These are phyloP conservation scores for Suhomyces yuchorum DNA, from an alignment of 1,139 yeast species.

Conservation along the genomic window DNA sequence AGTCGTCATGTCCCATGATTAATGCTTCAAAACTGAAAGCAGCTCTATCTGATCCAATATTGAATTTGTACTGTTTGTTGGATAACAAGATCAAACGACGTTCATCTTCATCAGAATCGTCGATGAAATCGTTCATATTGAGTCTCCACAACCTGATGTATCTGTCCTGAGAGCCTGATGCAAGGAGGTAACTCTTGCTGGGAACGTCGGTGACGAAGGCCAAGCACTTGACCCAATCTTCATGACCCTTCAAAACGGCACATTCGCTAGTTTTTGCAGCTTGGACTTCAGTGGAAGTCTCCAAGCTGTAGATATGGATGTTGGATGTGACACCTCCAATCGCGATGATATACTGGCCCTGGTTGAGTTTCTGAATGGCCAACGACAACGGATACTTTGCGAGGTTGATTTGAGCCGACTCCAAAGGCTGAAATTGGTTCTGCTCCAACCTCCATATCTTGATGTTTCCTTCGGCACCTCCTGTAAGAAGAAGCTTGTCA, in stretches of 20 bases:
- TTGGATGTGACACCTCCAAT: conserved; percentile 77
- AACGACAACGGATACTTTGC: conserved; percentile 70
- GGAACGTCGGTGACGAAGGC: conserved; percentile 54
- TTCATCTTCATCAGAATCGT: conserved; percentile 57
- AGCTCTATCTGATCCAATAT: conserved; percentile 37
- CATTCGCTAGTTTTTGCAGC: conserved; percentile 39
- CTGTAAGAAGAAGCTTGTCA: conserved; percentile 52
- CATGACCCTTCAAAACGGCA: conserved; percentile 78
- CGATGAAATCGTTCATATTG: conserved; percentile 57
- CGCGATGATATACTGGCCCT: conserved; percentile 54
- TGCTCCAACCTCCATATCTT: conserved; percentile 48
- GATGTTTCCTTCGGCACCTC: conserved; percentile 66
- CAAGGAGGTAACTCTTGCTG: conserved; percentile 60
- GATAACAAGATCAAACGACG: conserved; percentile 55
- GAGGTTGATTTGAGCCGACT: conserved; percentile 40
- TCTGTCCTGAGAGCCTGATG: conserved; percentile 88
- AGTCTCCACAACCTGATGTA: conserved; percentile 87
- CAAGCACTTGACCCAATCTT: conserved; percentile 86
- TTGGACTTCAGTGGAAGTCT: conserved; percentile 16
- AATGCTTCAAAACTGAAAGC: conserved; percentile 86
- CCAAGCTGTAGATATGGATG: conserved; percentile 57
- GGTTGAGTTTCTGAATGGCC: conserved; percentile 47
- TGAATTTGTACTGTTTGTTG: conserved; percentile 67
- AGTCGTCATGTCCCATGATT: conserved; percentile 97
- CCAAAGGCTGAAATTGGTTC: conserved; percentile 27